Conservation (phyloP, 2,329 filamentous ascomycete species). For the Westerdykella aurantiaca region DNA sequence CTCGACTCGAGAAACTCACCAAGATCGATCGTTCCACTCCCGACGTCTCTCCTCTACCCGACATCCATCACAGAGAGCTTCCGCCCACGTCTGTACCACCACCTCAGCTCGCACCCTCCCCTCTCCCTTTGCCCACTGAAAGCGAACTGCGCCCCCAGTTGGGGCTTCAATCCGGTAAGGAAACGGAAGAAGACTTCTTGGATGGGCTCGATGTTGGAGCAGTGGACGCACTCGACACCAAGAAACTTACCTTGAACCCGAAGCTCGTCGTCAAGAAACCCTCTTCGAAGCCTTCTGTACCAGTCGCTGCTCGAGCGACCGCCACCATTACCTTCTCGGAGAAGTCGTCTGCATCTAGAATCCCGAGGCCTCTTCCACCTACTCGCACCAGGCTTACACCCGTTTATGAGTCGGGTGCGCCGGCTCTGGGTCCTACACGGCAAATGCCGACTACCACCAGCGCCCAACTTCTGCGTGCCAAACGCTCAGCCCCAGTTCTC, state of each 20-base stretch:
- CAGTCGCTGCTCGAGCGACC: slow-evolving; percentile 64
- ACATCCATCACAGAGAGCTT: slow-evolving; percentile 14
- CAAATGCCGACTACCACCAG: slow-evolving; percentile 49
- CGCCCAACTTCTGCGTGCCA: slow-evolving; percentile 52
- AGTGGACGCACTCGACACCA: slow-evolving; percentile 72
- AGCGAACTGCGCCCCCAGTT: slow-evolving; percentile 11
- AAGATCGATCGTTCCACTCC: slow-evolving; percentile 37
- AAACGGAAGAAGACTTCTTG: slow-evolving; percentile 68
- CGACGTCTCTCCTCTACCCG: slow-evolving; percentile 18
- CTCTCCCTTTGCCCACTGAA: slow-evolving; percentile 15
- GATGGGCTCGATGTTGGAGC: slow-evolving; percentile 81
- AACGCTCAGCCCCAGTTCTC: slow-evolving; percentile 56
- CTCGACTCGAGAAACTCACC: slow-evolving; percentile 68
- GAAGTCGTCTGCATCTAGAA: slow-evolving; percentile 62
- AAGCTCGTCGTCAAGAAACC: slow-evolving; percentile 83
- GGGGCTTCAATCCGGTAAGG: slow-evolving; percentile 13
- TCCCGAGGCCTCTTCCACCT: slow-evolving; percentile 67
- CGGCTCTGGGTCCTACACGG: slow-evolving; percentile 55
- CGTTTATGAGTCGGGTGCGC: slow-evolving; percentile 81
- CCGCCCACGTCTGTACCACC: slow-evolving; percentile 27
- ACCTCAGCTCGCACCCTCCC: slow-evolving; percentile 12
- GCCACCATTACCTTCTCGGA: slow-evolving; percentile 90
- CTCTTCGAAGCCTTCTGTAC: slow-evolving; percentile 50
- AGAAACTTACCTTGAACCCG: slow-evolving; percentile 78
- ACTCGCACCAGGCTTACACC: slow-evolving; percentile 66